phyloP scores from a whole-genome alignment of 2,329 filamentous ascomycete genomes.

The Penicillium olsonii region DNA sequence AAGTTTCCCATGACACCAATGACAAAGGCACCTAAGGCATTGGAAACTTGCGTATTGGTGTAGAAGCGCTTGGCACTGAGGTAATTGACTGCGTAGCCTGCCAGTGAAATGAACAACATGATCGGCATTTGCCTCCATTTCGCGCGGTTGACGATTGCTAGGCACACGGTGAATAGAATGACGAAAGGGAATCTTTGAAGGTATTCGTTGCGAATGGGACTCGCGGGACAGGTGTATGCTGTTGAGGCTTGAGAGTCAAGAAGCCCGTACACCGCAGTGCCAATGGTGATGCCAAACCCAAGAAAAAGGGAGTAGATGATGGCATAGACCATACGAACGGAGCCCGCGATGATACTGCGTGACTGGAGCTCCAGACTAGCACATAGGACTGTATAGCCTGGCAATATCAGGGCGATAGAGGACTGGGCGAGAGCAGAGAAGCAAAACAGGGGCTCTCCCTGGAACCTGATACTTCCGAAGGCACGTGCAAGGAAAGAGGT shows the following conservation, averaged over 20 bases:
- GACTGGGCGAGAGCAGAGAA: constrained; percentile 72
- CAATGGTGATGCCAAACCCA: constrained; percentile 71
- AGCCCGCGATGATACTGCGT: constrained; percentile 68
- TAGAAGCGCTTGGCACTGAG: constrained; percentile 68
- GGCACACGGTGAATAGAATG: constrained; percentile 68
- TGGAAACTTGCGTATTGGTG: constrained; percentile 72
- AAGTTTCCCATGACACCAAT: constrained; percentile 78
- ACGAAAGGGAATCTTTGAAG: constrained; percentile 70
- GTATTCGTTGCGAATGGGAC: constrained; percentile 48
- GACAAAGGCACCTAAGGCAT: constrained; percentile 73
- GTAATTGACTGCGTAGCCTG: constrained; percentile 74
- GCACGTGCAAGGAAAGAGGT: constrained; percentile 70
- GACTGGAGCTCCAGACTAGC: constrained; percentile 68
- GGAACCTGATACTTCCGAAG: constrained; percentile 62
- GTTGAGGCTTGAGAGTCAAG: constrained; percentile 58
- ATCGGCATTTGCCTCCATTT: constrained; percentile 76
- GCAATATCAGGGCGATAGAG: constrained; percentile 74
- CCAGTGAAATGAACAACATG: constrained; percentile 72
- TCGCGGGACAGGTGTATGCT: constrained; percentile 49
- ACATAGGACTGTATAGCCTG: constrained; percentile 65
- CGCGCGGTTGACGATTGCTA: constrained; percentile 78
- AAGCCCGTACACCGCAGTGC: constrained; percentile 63
- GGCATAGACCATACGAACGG: constrained; percentile 72
- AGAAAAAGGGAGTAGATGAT: constrained; percentile 73
- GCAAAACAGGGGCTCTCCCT: constrained; percentile 57